Base-by-base conservation (phyloP, 208 protist genomes). In the Trypanosoma melophagium region DNA sequence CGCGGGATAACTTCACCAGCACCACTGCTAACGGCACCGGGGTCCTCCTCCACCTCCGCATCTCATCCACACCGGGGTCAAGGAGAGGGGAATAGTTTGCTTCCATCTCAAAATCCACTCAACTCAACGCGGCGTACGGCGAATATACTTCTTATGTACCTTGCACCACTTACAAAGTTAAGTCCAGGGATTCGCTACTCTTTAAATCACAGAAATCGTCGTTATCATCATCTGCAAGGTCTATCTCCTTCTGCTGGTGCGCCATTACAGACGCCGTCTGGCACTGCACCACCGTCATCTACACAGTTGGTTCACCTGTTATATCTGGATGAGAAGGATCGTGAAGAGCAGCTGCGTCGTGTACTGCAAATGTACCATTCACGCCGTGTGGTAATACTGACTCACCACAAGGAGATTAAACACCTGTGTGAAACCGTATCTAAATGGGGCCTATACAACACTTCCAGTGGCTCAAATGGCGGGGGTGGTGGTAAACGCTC, bases 361-460 rank as follows among this genome's bases (percentile, higher is more conserved):
- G 76, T 93, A 13, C 56, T 92, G 24, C 65, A 81, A 28, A 77
- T 69, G 54, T 77, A 80, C 60, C 28, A 64, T 7, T 86, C 77
- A 44, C 74, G 78, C 51, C 80, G 81, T 24, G 62, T 89, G 35
- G 58, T 89, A 1, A 13, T 93, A 14, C 71, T 93, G 42, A 93
- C 87, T 2, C 87, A 93, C 65, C 78, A 89, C 67, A 88, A 89
- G 72, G 87, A 93, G 62, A 75, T 93, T 13, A 66, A 76, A 35
- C 78, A 80, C 22, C 71, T 90, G 22, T 81, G 75, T 61, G 56
- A 74, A 57, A 65, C 77, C 22, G 77, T 91, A 58, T 45, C 60
- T 28, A 73, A 62, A 50, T 88, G 85, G 81, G 79, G 75, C 7
- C 51, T 87, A 31, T 81, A 79, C n/a, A 56, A 44, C 16, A 58